Evolutionary conservation across 1,139 yeast genomes (phyloP), one percentile per base, ranked within the genome.

Genomic region (Zygoascus sp.): DNA sequence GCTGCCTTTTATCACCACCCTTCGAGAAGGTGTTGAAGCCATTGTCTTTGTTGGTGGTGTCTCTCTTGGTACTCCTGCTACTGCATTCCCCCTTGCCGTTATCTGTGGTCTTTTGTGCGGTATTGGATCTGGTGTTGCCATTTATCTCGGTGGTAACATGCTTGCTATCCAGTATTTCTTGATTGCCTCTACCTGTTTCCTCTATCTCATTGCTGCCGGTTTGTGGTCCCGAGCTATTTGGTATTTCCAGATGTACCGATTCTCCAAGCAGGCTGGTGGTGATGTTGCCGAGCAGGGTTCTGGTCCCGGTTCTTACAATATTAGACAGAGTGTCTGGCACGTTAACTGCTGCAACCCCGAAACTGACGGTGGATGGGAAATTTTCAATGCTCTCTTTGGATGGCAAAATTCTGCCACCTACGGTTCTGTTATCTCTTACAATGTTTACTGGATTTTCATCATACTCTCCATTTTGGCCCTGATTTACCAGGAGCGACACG

Each of bases 331-430:
- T 15, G 86, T 92, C 1, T 92, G 97, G 97, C 98, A 90, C 69
- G 97, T 92, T 38, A 89, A 90, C 71, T 90, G 97, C 67, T 90
- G 97, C 70, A 88, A 88, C 65, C 96, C 97, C 20, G 81, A 83
- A 57, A 83, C 77, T 37, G 95, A 84, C 62, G 89, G 90, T 34
- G 92, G 96, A 52, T 90, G 97, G 97, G 89, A 87, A 83, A 68
- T 90, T 35, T 76, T 89, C 64, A 89, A 92, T 57, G 97, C 97
- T 3, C 71, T 92, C 9, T 75, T 92, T 49, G 98, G 98, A 1
- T 92, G 98, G 98, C 87, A 92, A 32, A 92, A 92, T 66, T 80
- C 94, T 35, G 97, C 97, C 17, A 90, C 97, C 1, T 87, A 85
- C 62, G 97, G 96, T 16, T 86, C 96, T 35, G 89, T 92, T n/a